phyloP scores from a whole-genome alignment of 2,329 filamentous ascomycete species.

The Stemphylium vesicarium region DNA sequence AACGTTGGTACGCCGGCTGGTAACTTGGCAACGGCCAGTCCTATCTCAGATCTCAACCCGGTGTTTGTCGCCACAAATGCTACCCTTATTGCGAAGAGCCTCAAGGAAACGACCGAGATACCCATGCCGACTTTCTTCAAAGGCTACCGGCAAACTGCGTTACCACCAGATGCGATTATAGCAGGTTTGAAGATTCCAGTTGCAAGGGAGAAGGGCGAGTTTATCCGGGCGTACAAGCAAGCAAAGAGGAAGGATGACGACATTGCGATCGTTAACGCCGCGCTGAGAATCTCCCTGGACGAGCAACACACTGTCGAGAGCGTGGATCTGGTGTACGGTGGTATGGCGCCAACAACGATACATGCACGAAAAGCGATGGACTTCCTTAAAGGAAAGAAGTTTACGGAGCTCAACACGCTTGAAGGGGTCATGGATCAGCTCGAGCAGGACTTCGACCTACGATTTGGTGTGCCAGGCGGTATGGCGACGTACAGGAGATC shows the following conservation, averaged over 20 bases:
- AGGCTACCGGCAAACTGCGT: constrained; percentile 83
- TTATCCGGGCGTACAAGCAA: constrained; percentile 91
- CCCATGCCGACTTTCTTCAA: constrained; percentile 93
- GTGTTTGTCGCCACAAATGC: constrained; percentile 89
- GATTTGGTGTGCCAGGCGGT: constrained; percentile 90
- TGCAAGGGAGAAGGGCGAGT: constrained; percentile 76
- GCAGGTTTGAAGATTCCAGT: constrained; percentile 85
- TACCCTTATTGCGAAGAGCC: constrained; percentile 78
- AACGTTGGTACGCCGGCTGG: constrained; percentile 98
- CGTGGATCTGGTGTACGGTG: constrained; percentile 86
- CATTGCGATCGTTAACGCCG: constrained; percentile 94
- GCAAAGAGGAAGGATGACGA: constrained; percentile 97
- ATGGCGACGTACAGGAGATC: constrained; percentile 97
- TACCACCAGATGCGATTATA: constrained; percentile 82
- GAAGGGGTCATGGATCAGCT: constrained; percentile 90
- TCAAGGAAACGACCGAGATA: constrained; percentile 77
- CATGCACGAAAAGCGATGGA: constrained; percentile 78
- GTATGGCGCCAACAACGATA: constrained; percentile 93
- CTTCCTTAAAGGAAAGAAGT: constrained; percentile 77
- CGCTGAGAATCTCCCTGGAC: constrained; percentile 75
- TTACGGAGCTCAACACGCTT: constrained; percentile 80
- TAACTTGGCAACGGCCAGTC: constrained; percentile 91
- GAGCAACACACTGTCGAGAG: constrained; percentile 73
- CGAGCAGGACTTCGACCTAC: constrained; percentile 86
- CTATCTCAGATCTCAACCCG: constrained; percentile 95